phyloP scores from a whole-genome alignment of 2,329 filamentous ascomycete species.

The Clonostachys rhizophaga region DNA sequence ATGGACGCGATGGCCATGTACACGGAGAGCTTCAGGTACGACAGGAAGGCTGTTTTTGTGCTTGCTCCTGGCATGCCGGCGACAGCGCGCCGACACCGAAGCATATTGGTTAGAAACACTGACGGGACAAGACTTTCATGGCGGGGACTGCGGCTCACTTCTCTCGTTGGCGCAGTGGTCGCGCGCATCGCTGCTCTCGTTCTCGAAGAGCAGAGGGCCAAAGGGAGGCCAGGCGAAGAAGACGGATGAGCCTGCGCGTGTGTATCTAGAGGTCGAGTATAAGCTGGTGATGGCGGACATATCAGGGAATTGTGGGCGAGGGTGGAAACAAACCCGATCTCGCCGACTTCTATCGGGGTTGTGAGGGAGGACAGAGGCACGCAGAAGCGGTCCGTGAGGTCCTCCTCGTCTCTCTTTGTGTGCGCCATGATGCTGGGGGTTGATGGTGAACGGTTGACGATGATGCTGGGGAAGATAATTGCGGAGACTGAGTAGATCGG shows the following conservation, averaged over 20 bases:
- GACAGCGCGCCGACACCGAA: neutral
- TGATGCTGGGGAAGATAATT: too few species aligned
- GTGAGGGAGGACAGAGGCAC: conserved; percentile 28
- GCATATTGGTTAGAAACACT: too few species aligned
- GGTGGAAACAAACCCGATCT: conserved; percentile 23
- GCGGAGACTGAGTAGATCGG: too few species aligned
- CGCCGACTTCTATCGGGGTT: conserved; percentile 38
- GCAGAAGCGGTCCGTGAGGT: conserved; percentile 30
- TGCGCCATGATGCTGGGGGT: neutral
- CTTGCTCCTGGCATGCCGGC: neutral
- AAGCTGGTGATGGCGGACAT: neutral
- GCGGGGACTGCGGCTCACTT: conserved; percentile 33
- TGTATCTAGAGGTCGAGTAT: neutral
- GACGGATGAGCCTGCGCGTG: conserved; percentile 22
- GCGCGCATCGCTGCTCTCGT: conserved; percentile 67
- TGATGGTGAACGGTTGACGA: too few species aligned
- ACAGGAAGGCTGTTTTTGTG: conserved; percentile 62
- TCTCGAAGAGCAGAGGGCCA: conserved; percentile 68
- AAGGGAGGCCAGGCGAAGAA: conserved; percentile 61
- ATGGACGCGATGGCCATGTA: conserved; percentile 89
- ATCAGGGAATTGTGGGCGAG: neutral
- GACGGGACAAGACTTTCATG: too few species aligned
- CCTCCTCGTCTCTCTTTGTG: conserved; percentile 22
- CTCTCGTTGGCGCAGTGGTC: conserved; percentile 79
- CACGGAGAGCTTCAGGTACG: conserved; percentile 82